phyloP scores from a whole-genome alignment of 257 asterid genomes.

The Nemophila menziesii region DNA sequence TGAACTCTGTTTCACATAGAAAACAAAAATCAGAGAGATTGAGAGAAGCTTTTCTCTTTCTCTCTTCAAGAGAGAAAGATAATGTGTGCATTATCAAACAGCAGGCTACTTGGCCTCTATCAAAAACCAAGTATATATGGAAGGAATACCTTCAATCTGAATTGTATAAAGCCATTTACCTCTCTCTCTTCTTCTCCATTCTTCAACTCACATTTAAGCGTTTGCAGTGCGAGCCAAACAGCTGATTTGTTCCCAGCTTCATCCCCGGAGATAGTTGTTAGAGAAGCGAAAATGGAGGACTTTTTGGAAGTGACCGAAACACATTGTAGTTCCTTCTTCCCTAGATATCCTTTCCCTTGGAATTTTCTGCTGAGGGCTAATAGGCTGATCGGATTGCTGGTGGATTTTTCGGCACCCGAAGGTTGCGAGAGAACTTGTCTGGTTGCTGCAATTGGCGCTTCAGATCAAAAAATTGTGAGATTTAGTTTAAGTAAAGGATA shows the following conservation, averaged over 20 bases:
- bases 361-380: slow-evolving; percentile 70
- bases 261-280: slow-evolving; percentile 66
- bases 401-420: slow-evolving; percentile 72
- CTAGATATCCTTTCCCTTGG: slow-evolving; percentile 65
- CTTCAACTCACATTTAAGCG: slow-evolving; percentile 20
- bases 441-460: slow-evolving; percentile 57
- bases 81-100: neutral
- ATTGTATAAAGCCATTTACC: neutral
- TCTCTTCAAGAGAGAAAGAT: neutral
- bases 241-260: slow-evolving; percentile 62
- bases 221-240: slow-evolving; percentile 68
- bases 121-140: no score
- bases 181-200: neutral
- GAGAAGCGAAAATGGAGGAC: slow-evolving; percentile 91
- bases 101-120: neutral
- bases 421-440: slow-evolving; percentile 83
- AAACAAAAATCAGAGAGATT: neutral
- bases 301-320: slow-evolving; percentile 98
- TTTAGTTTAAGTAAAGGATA: slow-evolving; percentile 55
- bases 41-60: neutral
- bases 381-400: slow-evolving; percentile 75
- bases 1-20: no score
- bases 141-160: neutral
- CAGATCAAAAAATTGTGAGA: slow-evolving; percentile 44
- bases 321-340: slow-evolving; percentile 91